Base-by-base conservation (phyloP, 2,329 filamentous ascomycete species). In the Zasmidium citrigriseum region DNA sequence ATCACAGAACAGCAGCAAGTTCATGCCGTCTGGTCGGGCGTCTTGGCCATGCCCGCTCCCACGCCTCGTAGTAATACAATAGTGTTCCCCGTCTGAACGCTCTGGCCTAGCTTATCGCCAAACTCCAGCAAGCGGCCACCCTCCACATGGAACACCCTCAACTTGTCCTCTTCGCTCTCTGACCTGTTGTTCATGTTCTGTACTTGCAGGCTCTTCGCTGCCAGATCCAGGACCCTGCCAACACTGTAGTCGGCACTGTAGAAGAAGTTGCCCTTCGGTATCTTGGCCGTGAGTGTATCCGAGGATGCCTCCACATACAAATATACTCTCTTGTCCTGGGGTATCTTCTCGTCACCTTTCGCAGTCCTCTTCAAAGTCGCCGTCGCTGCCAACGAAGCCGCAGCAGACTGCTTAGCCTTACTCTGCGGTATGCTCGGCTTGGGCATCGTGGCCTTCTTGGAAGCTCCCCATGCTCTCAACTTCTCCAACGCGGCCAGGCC, bases 141-240 rank as follows among this genome's bases (percentile, higher is more conserved):
- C 72, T 99, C 93, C 0, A 99, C 90, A 72, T 98, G 93, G 70
- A 96, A 99, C 0, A 99, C 86, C 9, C 95, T 80, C 64, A 99
- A 73, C 74, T 89, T 89, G 59, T 92, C 88, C 72, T 89, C 87
- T 77, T 96, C 91, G 12, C 88, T 83, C 2, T 83, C 84, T 0
- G 86, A 87, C 66, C 89, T 82, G 68, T 96, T 96, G 70, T 96
- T 96, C 63, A 93, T 76, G 66, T 96, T 96, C 69, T 89, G 83
- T 9, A 96, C 86, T 76, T 93, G 90, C 59, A 96, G 73, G 57
- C 84, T 83, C 74, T 84, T 87, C 0, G 91, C 91, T 16, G 91
- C 91, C 4, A 87, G 83, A 71, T 96, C 91, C 54, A 96, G 76
- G 20, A 95, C 82, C 49, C 91, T 80, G 0, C 95, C 95, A 1